phyloP scores from a whole-genome alignment of 148 eudicot species.

The Nyssa sinensis region DNA sequence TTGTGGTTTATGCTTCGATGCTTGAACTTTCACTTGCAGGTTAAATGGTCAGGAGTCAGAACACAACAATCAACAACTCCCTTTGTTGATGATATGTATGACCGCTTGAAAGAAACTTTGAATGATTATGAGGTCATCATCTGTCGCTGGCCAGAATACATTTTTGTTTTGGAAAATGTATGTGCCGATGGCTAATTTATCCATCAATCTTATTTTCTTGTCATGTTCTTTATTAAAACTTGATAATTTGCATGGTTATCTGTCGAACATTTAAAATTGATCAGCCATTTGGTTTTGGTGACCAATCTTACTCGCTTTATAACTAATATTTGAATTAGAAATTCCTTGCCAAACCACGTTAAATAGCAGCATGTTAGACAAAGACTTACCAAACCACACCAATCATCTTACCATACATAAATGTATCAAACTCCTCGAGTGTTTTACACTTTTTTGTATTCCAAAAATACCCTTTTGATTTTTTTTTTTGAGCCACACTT shows the following conservation, averaged over 20 bases:
- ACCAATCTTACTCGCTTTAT: not conserved
- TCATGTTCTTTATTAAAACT: not conserved
- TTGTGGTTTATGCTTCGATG: slow-evolving; percentile 1
- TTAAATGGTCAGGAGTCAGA: slow-evolving; percentile 86
- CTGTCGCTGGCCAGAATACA: slow-evolving; percentile 96
- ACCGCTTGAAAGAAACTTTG: slow-evolving; percentile 59
- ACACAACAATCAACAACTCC: slow-evolving; percentile 82
- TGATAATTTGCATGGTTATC: not conserved
- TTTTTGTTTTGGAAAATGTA: slow-evolving; percentile 79
- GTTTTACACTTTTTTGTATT: no score
- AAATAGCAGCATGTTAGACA: no score
- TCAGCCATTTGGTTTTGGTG: no score
- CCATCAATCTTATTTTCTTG: not conserved
- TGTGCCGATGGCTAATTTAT: slow-evolving; percentile 8
- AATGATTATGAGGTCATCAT: slow-evolving; percentile 81
- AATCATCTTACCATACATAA: no score
- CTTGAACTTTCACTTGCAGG: slow-evolving; percentile 34
- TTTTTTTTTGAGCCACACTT: no score
- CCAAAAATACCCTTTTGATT: no score
- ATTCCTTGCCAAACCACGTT: no score
- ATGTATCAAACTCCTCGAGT: no score
- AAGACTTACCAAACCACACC: no score
- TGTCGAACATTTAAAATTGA: no score
- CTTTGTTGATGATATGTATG: slow-evolving; percentile 89
- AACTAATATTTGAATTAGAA: not conserved